Evolutionary conservation across 2,329 filamentous ascomycete species (phyloP).

Genomic region (Blastomyces gilchristii): DNA sequence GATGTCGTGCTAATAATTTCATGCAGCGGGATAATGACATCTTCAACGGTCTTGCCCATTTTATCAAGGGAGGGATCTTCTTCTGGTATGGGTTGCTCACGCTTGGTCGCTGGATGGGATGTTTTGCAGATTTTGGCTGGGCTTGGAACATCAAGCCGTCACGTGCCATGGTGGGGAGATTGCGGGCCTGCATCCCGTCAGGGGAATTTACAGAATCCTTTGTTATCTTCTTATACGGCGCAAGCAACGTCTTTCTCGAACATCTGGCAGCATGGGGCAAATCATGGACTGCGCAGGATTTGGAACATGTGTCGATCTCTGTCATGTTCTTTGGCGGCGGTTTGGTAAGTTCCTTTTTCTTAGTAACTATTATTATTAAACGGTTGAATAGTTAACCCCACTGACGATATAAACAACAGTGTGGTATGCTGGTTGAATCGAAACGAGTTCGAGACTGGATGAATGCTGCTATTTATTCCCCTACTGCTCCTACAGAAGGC

Average conservation of each 20-base stretch:
- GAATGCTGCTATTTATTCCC: conserved; percentile 38
- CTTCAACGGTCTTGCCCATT: conserved; percentile 83
- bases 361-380: background rate
- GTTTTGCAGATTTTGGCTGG: conserved; percentile 86
- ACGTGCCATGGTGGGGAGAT: conserved; percentile 47
- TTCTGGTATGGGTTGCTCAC: conserved; percentile 86
- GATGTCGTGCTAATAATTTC: conserved; percentile 11
- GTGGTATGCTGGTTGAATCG: conserved; percentile 79
- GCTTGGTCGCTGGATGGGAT: conserved; percentile 79
- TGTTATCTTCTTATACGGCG: conserved; percentile 81
- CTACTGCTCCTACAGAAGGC: conserved; percentile 7
- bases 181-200: conserved; percentile 54
- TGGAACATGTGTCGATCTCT: conserved; percentile 89
- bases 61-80: conserved; percentile 89
- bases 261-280: conserved; percentile 65
- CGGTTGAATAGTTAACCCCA: background rate
- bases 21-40: conserved; percentile 54
- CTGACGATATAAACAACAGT: conserved; percentile 33
- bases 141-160: conserved; percentile 80
- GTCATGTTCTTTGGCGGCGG: conserved; percentile 90
- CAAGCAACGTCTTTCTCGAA: conserved; percentile 85
- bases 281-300: conserved; percentile 64
- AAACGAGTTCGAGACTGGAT: conserved; percentile 50
- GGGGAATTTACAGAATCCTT: conserved; percentile 85
- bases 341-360: conserved; percentile 44